phyloP scores from a whole-genome alignment of 345 rosid genomes.

The Punica granatum region DNA sequence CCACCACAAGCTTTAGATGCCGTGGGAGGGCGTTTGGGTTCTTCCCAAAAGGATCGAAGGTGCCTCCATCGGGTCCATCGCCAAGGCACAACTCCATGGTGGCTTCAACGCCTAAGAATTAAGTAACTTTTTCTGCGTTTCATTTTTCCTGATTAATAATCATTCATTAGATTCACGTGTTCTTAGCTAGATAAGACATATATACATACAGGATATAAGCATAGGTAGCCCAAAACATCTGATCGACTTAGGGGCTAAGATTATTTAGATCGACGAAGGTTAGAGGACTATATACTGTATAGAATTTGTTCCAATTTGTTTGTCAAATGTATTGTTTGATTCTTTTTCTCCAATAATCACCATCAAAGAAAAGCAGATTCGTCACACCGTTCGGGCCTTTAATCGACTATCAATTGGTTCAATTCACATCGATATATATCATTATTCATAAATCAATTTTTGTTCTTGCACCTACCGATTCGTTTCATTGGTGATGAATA shows the following conservation, averaged over 20 bases:
- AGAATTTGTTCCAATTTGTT: neutral
- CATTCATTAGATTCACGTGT: neutral
- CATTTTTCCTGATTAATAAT: neutral
- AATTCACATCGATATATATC: too few species aligned
- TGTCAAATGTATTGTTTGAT: neutral
- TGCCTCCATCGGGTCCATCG: slow-evolving; percentile 7
- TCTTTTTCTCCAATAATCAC: neutral
- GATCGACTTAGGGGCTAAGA: too few species aligned
- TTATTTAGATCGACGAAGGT: neutral
- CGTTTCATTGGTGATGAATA: too few species aligned
- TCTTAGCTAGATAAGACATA: neutral
- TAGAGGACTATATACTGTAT: too few species aligned
- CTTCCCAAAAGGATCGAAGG: slow-evolving; percentile 7
- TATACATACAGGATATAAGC: neutral
- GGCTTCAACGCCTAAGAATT: neutral
- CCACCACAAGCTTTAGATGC: slow-evolving; percentile 7
- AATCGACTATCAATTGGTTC: too few species aligned
- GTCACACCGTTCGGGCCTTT: too few species aligned
- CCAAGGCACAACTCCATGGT: neutral
- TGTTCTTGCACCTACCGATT: too few species aligned
- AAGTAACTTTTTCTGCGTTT: neutral
- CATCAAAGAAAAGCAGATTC: neutral
- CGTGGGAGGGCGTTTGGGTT: slow-evolving; percentile 1
- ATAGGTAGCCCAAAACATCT: neutral
- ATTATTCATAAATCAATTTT: too few species aligned